Conservation (phyloP, 805 yeast species). For the Starmerella davenportii region DNA sequence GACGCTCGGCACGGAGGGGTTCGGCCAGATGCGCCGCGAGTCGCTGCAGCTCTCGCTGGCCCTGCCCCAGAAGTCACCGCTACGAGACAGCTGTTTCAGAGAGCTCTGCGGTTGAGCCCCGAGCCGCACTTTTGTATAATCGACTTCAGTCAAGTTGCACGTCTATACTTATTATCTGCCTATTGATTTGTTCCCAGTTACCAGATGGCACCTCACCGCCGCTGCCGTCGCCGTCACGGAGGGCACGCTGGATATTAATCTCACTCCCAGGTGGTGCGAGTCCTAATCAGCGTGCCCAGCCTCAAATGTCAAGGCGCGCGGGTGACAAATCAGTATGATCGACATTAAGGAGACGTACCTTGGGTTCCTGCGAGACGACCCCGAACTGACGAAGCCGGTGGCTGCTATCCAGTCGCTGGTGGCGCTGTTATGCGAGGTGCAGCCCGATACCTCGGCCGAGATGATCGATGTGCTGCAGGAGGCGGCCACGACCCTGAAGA, state of each 20-base stretch:
- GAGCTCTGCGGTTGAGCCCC: neutral
- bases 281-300: too few relatives aligned
- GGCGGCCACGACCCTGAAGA: slow-evolving; percentile 57
- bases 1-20: neutral
- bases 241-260: too few relatives aligned
- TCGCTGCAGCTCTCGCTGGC: neutral
- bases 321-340: too few relatives aligned
- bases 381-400: slow-evolving; percentile 97
- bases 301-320: too few relatives aligned
- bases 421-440: slow-evolving; percentile 58
- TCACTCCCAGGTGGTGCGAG: too few relatives aligned
- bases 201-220: too few relatives aligned
- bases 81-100: neutral
- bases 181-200: too few relatives aligned
- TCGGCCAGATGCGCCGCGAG: neutral
- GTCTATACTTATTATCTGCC: too few relatives aligned
- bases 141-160: too few relatives aligned
- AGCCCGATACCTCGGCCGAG: slow-evolving; percentile 88
- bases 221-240: too few relatives aligned
- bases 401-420: slow-evolving; percentile 95
- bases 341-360: slow-evolving; percentile 72
- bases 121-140: too few relatives aligned
- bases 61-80: neutral
- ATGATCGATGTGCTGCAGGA: slow-evolving; percentile 62
- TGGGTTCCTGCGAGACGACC: slow-evolving; percentile 65